A percentile compares a stretch with the other conserved stretches of the same genome.
Evolutionary conservation across 2,329 filamentous ascomycete species (phyloP).

Genomic region (Arthrocladium fulminans): DNA sequence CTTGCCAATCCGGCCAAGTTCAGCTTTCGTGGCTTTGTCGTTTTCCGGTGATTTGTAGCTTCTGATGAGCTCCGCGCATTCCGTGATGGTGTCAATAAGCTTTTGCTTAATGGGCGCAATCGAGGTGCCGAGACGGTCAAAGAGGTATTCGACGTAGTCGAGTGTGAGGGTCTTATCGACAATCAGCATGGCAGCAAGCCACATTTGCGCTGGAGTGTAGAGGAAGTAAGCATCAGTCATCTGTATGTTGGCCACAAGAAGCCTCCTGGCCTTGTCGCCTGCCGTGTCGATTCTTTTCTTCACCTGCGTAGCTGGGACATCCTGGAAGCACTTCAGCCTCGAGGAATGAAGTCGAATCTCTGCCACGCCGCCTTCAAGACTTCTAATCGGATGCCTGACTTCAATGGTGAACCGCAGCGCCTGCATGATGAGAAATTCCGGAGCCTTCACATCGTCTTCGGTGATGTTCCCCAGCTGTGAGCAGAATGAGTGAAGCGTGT

Average conservation of each 20-base stretch:
- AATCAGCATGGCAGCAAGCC: conserved; percentile 69
- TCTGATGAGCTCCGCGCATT: conserved; percentile 33
- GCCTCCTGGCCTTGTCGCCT: conserved; percentile 62
- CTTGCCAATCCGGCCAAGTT: conserved; percentile 39
- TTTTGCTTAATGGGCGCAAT: conserved; percentile 12
- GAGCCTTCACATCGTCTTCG: conserved; percentile 73
- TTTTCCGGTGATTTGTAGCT: conserved; percentile 33
- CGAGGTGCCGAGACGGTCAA: not conserved
- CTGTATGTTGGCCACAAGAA: conserved; percentile 69
- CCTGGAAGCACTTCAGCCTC: conserved; percentile 19
- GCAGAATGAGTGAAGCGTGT: conserved; percentile 59
- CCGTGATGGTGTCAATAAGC: conserved; percentile 29
- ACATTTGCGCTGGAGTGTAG: conserved; percentile 89
- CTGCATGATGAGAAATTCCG: conserved; percentile 88
- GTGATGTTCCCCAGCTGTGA: conserved; percentile 62
- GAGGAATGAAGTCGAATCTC: conserved; percentile 44
- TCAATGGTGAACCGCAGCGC: conserved; percentile 90
- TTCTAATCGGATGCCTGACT: conserved; percentile 80
- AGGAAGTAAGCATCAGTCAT: conserved; percentile 96
- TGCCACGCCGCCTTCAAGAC: conserved; percentile 76
- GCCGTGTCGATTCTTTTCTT: conserved; percentile 48
- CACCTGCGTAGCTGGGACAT: conserved; percentile 18
- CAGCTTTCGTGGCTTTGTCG: conserved; percentile 32
- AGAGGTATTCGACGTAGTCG: conserved; percentile 32
- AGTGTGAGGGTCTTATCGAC: conserved; percentile 51